These are phyloP conservation scores for Phaffia tasmanica DNA, from an alignment of 768 basidiomycete genomes.

Conservation along the genomic window DNA sequence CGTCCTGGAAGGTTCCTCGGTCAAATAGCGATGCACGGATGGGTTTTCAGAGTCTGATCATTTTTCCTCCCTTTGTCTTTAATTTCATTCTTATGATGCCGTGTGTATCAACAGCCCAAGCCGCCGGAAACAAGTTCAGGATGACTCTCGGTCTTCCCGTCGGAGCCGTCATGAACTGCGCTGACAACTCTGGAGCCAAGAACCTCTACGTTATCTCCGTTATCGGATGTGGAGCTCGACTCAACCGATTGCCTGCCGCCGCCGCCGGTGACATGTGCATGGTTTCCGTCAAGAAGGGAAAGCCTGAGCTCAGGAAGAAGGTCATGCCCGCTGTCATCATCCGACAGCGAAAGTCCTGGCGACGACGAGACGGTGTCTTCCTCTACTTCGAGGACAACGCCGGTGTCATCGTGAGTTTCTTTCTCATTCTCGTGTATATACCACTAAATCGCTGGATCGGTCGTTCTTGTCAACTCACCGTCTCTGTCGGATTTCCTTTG, in stretches of 20 bases:
- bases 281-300: constrained; percentile 98
- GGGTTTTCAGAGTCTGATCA: not conserved
- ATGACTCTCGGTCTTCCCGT: constrained; percentile 72
- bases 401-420: constrained; percentile 43
- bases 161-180: constrained; percentile 78
- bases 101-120: constrained; percentile 17
- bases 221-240: constrained; percentile 85
- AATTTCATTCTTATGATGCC: not conserved
- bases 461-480: too few relatives aligned
- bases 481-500: too few relatives aligned
- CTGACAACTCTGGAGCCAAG: constrained; percentile 99
- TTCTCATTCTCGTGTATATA: not conserved
- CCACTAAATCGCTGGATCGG: not conserved
- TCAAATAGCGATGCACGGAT: not conserved
- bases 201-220: constrained; percentile 85
- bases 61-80: not conserved
- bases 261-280: constrained; percentile 76
- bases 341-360: constrained; percentile 97
- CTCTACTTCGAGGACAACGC: constrained; percentile 62
- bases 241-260: constrained; percentile 92
- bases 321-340: constrained; percentile 96
- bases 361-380: constrained; percentile 95
- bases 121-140: constrained; percentile 85
- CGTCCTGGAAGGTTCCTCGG: too few relatives aligned
- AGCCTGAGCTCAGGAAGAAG: constrained; percentile 99